Evolutionary conservation across 495 filamentous ascomycete species (phyloP).

Genomic region (Wilcoxina mikolae): DNA sequence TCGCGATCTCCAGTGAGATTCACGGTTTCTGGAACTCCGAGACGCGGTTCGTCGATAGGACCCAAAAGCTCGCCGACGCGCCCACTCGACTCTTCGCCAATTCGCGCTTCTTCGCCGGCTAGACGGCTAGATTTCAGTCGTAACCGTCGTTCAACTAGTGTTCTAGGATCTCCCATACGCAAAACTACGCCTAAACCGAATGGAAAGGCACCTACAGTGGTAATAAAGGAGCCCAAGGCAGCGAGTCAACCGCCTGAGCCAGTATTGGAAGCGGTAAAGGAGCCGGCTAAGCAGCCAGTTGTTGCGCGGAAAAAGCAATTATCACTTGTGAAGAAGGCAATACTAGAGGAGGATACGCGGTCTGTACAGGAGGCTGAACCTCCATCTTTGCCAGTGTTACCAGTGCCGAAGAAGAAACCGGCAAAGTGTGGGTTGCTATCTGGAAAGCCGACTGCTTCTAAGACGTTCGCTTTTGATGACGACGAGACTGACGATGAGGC

Average conservation of each 20-base stretch:
- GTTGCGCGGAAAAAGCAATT: background rate
- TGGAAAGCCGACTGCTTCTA: slow-evolving; percentile 14
- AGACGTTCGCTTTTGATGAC: slow-evolving; percentile 8
- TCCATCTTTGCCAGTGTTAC: background rate
- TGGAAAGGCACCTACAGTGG: background rate
- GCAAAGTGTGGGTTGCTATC: slow-evolving; percentile 7
- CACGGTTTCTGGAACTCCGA: slow-evolving; percentile 40
- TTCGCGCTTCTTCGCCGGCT: background rate
- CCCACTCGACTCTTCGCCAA: slow-evolving; percentile 29
- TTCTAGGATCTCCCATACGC: background rate
- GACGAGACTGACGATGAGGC: slow-evolving; percentile 23
- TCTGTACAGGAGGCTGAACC: background rate
- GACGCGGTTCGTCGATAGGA: slow-evolving; percentile 35
- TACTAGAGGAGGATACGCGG: no score
- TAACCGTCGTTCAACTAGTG: background rate
- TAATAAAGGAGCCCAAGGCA: background rate
- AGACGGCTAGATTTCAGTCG: background rate
- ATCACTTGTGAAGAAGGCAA: background rate
- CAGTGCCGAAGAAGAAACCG: slow-evolving; percentile 6
- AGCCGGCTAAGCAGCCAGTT: background rate
- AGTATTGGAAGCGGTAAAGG: background rate
- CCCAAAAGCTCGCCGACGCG: slow-evolving; percentile 17
- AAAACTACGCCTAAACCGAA: background rate
- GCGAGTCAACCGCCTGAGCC: background rate
- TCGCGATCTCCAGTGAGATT: slow-evolving; percentile 42